These are phyloP conservation scores for Harrya chromipes DNA, from an alignment of 768 basidiomycete species.

Conservation along the genomic window DNA sequence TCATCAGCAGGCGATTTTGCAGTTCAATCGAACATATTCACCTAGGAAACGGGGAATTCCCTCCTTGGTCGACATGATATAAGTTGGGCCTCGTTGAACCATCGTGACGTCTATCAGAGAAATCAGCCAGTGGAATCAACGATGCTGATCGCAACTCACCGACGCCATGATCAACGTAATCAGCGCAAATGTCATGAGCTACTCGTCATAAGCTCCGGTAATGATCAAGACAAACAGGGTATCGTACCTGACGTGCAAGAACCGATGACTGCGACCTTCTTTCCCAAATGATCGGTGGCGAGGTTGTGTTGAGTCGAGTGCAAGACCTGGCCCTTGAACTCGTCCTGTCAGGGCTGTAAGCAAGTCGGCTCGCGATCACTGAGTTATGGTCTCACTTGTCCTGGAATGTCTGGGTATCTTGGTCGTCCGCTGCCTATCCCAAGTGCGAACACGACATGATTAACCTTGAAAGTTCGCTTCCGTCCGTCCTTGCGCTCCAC, in stretches of 20 bases:
- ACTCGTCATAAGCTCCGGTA: not conserved
- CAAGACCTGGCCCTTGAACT: constrained; percentile 58
- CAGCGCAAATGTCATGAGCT: constrained; percentile 50
- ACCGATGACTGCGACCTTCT: constrained; percentile 70
- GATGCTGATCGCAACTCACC: constrained; percentile 30
- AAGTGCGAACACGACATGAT: constrained; percentile 47
- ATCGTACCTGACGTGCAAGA: constrained; percentile 55
- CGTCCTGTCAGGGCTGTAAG: constrained; percentile 35
- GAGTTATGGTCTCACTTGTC: constrained; percentile 33
- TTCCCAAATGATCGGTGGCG: constrained; percentile 58
- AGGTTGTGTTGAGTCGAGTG: constrained; percentile 57
- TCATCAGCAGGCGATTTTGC: not conserved
- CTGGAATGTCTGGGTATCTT: constrained; percentile 43
- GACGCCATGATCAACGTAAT: constrained; percentile 43
- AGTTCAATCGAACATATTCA: constrained; percentile 15
- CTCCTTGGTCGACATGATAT: constrained; percentile 46
- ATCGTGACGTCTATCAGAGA: constrained; percentile 40
- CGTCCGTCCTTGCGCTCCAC: constrained; percentile 35
- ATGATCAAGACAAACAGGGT: constrained; percentile 13
- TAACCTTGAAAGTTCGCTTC: constrained; percentile 40
- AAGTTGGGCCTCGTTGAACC: constrained; percentile 52
- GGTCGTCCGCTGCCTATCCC: constrained; percentile 47
- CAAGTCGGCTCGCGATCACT: not conserved
- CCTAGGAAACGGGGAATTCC: constrained; percentile 31
- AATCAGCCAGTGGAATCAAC: not conserved